Evolutionary conservation across 495 filamentous ascomycete species (phyloP).

Genomic region (Cercophora samala): DNA sequence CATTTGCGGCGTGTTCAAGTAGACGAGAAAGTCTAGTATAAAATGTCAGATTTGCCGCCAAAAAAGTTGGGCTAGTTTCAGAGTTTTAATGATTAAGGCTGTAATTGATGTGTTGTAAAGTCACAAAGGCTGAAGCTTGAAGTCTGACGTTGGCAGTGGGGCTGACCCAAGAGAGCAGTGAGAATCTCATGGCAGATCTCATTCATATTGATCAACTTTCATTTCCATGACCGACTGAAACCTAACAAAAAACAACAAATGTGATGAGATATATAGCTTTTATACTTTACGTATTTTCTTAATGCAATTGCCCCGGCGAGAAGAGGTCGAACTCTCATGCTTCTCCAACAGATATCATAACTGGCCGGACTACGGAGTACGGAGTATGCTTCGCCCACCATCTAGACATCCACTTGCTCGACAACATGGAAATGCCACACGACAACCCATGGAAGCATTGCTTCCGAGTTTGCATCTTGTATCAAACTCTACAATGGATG

Average conservation of each 20-base stretch:
- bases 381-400: no score
- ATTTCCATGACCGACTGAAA: no score
- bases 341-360: no score
- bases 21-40: background rate
- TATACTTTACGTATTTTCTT: no score
- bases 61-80: background rate
- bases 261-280: no score
- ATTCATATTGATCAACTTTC: background rate
- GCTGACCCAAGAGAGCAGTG: background rate
- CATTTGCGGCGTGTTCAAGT: slow-evolving; percentile 50
- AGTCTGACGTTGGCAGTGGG: background rate
- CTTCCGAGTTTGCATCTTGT: background rate
- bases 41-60: background rate
- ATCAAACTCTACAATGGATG: background rate
- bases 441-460: background rate
- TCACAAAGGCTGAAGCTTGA: background rate
- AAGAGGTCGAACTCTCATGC: no score
- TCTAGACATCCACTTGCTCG: no score
- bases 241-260: no score
- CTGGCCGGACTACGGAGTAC: no score
- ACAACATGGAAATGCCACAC: background rate
- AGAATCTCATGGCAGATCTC: background rate
- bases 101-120: background rate
- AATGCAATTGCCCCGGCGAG: no score
- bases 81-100: background rate